Evolutionary conservation across 2,329 filamentous ascomycete genomes (phyloP), one percentile per base, ranked within the genome.

Genomic region (Arthroderma sp.): DNA sequence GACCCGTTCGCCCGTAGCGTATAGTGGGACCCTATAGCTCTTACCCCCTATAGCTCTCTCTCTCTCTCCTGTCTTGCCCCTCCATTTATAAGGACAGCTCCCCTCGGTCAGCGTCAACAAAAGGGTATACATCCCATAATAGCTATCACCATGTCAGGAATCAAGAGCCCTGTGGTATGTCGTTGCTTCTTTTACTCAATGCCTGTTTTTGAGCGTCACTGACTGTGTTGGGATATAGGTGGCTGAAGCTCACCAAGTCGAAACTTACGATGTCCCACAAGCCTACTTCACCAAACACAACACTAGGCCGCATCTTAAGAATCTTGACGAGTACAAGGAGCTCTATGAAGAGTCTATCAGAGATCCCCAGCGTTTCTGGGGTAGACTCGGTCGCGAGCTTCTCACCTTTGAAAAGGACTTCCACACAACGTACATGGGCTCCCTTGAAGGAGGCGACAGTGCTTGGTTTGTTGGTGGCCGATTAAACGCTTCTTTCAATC

Each of bases 401-500:
- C 76, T 98, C 55, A 81, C 83, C 42, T 98, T 91, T 84, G 80
- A 86, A 53, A 77, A 76, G 53, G 89, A 96, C 61, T 98, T 98
- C 68, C 71, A 94, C 64, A 96, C 88, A 8, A 87, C 93, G 43
- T 79, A 79, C 63, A 77, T 74, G 48, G 91, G 91, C 49, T 80
- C 78, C 29, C 77, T 98, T 46, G 64, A 64, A 43, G 73, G 83
- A 50, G 91, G 91, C 55, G 88, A 98, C 69, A 81, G 75, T 59
- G 84, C 87, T 51, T 98, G 91, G 89, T 98, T 96, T 62, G 68
- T 88, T 49, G 91, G 95, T 70, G 91, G 91, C 53, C 78, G 81
- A 57, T 73, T 98, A 60, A 98, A 98, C 59, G 91, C 91, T 51
- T 91, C 85, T 29, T 96, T 87, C 78, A 98, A 98, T 73, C 94